A percentile compares a stretch with the other conserved stretches of the same genome.
Evolutionary conservation across 257 asterid species (phyloP).

Genomic region (Solanum ahanhuiri): DNA sequence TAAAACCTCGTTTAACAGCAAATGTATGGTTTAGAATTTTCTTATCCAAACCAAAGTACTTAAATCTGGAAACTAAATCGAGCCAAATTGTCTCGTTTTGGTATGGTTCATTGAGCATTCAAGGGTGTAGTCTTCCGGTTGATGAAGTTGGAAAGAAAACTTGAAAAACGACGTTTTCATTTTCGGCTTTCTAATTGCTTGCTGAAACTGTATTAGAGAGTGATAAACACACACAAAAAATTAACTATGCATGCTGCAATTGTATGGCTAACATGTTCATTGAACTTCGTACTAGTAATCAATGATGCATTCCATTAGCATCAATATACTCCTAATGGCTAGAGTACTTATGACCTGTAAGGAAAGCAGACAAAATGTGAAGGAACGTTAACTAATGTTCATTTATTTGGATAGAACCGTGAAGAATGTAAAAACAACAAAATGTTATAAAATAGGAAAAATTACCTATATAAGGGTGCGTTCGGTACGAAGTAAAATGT

Average conservation of each 20-base stretch:
- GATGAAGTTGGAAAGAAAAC: background rate
- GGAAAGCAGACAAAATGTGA: background rate
- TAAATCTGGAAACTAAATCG: background rate
- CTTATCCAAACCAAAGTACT: background rate
- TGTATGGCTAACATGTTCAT: background rate
- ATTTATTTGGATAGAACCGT: background rate
- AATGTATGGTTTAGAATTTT: background rate
- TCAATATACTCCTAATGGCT: conserved; percentile 29
- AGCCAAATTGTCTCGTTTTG: background rate
- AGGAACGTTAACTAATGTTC: background rate
- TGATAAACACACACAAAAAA: background rate
- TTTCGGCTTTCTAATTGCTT: no score
- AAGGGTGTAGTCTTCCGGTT: background rate
- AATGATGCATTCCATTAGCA: background rate
- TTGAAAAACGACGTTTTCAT: no score
- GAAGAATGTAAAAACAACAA: background rate
- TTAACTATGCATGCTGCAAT: background rate
- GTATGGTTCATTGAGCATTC: background rate
- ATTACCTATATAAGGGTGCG: background rate
- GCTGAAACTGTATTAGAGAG: no score
- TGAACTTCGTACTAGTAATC: background rate
- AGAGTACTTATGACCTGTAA: conserved; percentile 20
- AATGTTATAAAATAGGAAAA: background rate
- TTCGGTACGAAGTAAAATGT: background rate
- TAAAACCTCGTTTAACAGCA: background rate